Base-by-base conservation (phyloP, 306 rosid species). In the Senna tora region DNA sequence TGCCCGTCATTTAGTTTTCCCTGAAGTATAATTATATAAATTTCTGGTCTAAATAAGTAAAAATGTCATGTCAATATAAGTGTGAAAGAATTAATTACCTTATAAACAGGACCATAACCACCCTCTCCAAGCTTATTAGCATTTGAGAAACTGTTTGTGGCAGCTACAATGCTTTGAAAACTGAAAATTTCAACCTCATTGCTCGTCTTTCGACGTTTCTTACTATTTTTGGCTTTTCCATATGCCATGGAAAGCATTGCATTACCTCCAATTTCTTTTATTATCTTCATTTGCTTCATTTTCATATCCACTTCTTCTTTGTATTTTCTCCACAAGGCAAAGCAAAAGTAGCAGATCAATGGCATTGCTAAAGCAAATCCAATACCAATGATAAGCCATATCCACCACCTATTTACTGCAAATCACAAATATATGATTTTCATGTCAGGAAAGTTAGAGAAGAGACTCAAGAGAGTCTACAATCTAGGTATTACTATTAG, bases 341-440 rank as follows among this genome's bases (percentile, higher is more conserved):
- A 13, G 64, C 54, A 47, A 30, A 57, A 65, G 17, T 39, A 80
- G 61, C 39, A 56, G 6, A 71, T 19, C 9, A 21, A 16, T 41
- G 42, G 42, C 12, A 51, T 4, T 70, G 69, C 65, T 9, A 71
- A 2, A 13, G 52, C 47, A 41, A 58, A 36, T 38, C 65, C 79
- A 2, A 75, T 34, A 7, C 59, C 73, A 70, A 8, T 30, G 36
- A 70, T n/a, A 30, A 80, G 41, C 80, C 77, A 75, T 64, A 56
- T 72, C 79, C 82, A 73, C 85, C 85, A 42, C 42, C 38, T 76
- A 1, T 4, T 63, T 53, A 21, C 82, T 67, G 72, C 39, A 76
- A 33, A 47, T 52, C 38, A 30, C 28, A 34, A 16, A 5, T 28
- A 28, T 42, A 30, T 50, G 51, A 11, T 47, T 63, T 62, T 11